These are phyloP conservation scores for Penicillium samsonianum DNA, from an alignment of 495 filamentous ascomycete genomes.

Conservation along the genomic window DNA sequence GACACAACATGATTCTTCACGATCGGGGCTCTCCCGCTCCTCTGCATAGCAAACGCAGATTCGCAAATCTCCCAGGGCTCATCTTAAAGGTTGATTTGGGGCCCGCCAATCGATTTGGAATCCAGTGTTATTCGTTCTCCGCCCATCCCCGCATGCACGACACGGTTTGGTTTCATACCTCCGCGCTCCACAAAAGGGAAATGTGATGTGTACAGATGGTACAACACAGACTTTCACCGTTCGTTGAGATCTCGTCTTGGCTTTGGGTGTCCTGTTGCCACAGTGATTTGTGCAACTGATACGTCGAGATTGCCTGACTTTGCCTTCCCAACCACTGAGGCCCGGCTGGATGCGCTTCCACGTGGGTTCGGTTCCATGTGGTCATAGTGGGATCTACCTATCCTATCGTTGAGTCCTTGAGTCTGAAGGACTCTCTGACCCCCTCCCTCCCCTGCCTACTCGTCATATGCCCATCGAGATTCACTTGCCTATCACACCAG, in stretches of 20 bases:
- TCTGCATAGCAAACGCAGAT: background rate
- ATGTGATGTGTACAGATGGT: slow-evolving; percentile 28
- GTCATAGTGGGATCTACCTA: background rate
- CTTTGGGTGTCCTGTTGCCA: slow-evolving; percentile 6
- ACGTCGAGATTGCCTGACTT: slow-evolving; percentile 11
- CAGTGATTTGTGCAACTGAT: slow-evolving; percentile 20
- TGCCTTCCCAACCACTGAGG: background rate
- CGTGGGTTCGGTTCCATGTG: slow-evolving; percentile 19
- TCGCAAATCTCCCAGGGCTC: slow-evolving; percentile 1
- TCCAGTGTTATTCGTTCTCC: slow-evolving; percentile 2
- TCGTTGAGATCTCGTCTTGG: slow-evolving; percentile 5
- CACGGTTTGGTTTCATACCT: slow-evolving; percentile 11
- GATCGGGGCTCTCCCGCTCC: background rate
- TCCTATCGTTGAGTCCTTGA: background rate
- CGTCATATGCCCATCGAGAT: background rate
- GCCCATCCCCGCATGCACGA: slow-evolving; percentile 1
- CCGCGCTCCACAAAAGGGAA: slow-evolving; percentile 15
- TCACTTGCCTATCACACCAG: background rate
- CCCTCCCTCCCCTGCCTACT: background rate
- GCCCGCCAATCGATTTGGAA: slow-evolving; percentile 5
- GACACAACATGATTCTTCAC: background rate
- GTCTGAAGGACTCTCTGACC: background rate
- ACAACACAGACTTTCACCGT: slow-evolving; percentile 23
- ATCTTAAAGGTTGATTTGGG: background rate
- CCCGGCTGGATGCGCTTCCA: slow-evolving; percentile 7